Base-by-base conservation (phyloP, 2,329 filamentous ascomycete species). In the Botrytis porri region DNA sequence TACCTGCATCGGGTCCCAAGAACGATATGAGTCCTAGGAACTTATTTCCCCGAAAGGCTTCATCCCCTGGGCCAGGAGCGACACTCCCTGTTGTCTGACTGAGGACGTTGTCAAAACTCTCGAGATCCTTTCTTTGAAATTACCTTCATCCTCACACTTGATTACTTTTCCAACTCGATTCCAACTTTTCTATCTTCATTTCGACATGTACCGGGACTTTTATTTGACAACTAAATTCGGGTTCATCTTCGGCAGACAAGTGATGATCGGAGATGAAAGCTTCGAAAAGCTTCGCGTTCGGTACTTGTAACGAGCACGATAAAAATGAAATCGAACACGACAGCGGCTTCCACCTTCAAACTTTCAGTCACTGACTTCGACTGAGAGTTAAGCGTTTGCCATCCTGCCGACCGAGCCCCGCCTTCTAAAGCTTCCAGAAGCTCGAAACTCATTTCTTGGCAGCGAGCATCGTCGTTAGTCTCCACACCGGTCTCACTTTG, bases 391-490 rank as follows among this genome's bases (percentile, higher is more conserved):
- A 37, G 45, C 54, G 65, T 22, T n/a, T n/a, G 35, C 20, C 10
- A 29, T 57, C 25, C 35, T 54, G 35, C 32, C 35, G 37, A 67
- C 25, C 35, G 10, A 67, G 35, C 35, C 48, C 35, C 65, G 65
- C 65, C 16, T 67, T 67, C 48, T n/a, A n/a, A 41, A 57, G n/a
- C 35, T 57, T 57, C 48, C 48, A 39, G 65, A 57, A 67, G 65
- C 48, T 57, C 29, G 25, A 37, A 32, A 41, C 12, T 20, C 35
- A 67, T 67, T 57, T 41, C 37, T 12, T 57, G 65, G 65, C 57
- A 67, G 65, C 48, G 65, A 57, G 35, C 3, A 54, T 41, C 16
- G 48, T 67, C 35, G 65, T 48, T 22, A 67, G 57, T 67, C 65
- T 67, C 65, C 48, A 67, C 65, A 57, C 25, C n/a, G 54, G 65